Percentiles rank a stretch among this genome's conserved stretches.
These are phyloP conservation scores for Zelonia costaricensis DNA, from an alignment of 208 protist genomes.

Conservation along the genomic window DNA sequence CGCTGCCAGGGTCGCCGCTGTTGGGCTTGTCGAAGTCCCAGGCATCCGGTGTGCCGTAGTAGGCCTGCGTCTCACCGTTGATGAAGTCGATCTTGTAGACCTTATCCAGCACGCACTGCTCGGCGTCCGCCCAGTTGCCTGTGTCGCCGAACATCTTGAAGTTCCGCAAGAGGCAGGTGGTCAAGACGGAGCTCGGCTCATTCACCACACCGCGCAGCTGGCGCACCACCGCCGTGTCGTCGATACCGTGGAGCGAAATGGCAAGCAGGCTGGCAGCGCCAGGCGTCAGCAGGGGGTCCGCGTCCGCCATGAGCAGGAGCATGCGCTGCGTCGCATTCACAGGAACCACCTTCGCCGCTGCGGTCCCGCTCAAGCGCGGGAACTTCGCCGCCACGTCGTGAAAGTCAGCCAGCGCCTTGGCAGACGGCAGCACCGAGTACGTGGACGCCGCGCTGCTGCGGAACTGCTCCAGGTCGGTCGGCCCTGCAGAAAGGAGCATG, in stretches of 20 bases:
- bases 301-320: constrained; percentile 33
- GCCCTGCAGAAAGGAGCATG: constrained; percentile 8
- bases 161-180: constrained; percentile 39
- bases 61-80: constrained; percentile 19
- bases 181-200: constrained; percentile 22
- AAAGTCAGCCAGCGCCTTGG: constrained; percentile 8
- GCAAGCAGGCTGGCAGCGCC: constrained; percentile 21
- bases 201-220: constrained; percentile 28
- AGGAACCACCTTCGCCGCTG: not conserved
- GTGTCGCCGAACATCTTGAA: constrained; percentile 23
- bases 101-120: constrained; percentile 17
- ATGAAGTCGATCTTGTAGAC: constrained; percentile 42
- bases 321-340: constrained; percentile 28
- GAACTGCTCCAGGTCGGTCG: constrained; percentile 3
- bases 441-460: not conserved
- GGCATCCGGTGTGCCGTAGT: constrained; percentile 42
- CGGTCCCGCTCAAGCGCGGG: not conserved
- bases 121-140: constrained; percentile 25
- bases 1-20: constrained; percentile 9
- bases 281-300: constrained; percentile 32
- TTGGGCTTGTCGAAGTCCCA: constrained; percentile 61
- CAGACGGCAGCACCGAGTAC: constrained; percentile 1
- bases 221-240: constrained; percentile 9
- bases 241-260: constrained; percentile 11
- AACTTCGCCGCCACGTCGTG: constrained; percentile 29